Evolutionary conservation across 257 asterid genomes (phyloP).

Genomic region (Fraxinus americana): DNA sequence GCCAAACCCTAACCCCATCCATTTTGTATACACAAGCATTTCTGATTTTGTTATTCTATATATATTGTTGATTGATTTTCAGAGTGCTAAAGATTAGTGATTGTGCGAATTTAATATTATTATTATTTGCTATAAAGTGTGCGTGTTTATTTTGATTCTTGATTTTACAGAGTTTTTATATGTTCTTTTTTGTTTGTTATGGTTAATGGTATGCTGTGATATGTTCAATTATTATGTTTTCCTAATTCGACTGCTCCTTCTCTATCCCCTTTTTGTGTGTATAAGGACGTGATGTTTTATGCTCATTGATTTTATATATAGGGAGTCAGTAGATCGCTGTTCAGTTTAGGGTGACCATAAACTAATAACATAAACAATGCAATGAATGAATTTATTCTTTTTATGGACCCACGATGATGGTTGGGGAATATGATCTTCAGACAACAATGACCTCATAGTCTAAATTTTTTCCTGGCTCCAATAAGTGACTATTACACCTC

Average conservation of each 20-base stretch:
- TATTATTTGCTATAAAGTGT: too few relatives aligned
- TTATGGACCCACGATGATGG: background rate
- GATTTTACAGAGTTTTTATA: background rate
- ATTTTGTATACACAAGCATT: too few relatives aligned
- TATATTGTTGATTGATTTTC: too few relatives aligned
- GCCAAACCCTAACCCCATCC: too few relatives aligned
- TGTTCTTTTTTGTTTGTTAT: background rate
- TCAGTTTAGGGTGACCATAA: background rate
- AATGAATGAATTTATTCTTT: background rate
- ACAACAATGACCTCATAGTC: background rate
- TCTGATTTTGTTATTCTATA: too few relatives aligned
- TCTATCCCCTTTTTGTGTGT: background rate
- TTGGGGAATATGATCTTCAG: background rate
- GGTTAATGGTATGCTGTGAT: slow-evolving; percentile 7
- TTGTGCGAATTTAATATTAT: too few relatives aligned
- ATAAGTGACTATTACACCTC: background rate
- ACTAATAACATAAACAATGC: background rate
- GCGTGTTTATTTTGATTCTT: too few relatives aligned
- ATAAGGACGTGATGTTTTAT: background rate
- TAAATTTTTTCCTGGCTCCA: background rate
- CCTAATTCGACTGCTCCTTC: background rate
- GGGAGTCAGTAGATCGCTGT: background rate
- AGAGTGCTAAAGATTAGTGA: too few relatives aligned
- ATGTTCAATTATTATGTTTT: background rate
- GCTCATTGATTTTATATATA: background rate